phyloP scores from a whole-genome alignment of 2,329 filamentous ascomycete genomes.

The Curvularia eragrostidis region DNA sequence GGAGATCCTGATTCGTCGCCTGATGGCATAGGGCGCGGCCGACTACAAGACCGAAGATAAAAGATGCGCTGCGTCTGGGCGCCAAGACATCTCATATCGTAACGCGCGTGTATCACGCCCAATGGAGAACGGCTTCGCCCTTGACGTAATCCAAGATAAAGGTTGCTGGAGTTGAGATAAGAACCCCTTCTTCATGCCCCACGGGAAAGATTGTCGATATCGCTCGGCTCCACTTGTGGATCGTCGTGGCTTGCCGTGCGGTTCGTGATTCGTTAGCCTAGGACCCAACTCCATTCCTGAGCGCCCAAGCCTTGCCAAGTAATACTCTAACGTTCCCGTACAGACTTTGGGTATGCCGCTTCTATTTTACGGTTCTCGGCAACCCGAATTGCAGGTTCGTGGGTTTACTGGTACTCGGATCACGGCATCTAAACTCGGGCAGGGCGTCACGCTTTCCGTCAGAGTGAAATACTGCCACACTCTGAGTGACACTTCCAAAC shows the following conservation, averaged over 20 bases:
- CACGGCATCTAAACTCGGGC: neutral
- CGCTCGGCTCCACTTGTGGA: slow-evolving; percentile 16
- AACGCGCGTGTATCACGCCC: slow-evolving; percentile 20
- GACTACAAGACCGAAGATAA: slow-evolving; percentile 7
- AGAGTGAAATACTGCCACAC: neutral
- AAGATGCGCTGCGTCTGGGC: slow-evolving; percentile 27
- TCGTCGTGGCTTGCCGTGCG: slow-evolving; percentile 15
- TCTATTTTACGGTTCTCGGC: slow-evolving; percentile 2
- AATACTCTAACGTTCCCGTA: neutral
- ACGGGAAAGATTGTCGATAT: slow-evolving; percentile 20
- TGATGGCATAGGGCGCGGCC: slow-evolving; percentile 3
- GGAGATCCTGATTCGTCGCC: slow-evolving; percentile 9
- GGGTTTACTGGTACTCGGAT: neutral
- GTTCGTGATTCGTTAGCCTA: slow-evolving; percentile 11
- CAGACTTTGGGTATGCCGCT: neutral
- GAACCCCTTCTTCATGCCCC: slow-evolving; percentile 8
- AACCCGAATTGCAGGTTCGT: neutral
- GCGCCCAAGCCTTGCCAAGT: neutral
- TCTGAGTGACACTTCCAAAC: neutral
- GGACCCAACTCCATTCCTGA: slow-evolving; percentile 5
- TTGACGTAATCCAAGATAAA: slow-evolving; percentile 38
- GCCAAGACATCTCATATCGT: slow-evolving; percentile 27
- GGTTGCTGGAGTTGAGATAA: slow-evolving; percentile 24
- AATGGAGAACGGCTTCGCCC: slow-evolving; percentile 7
- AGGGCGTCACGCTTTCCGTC: neutral